These are phyloP conservation scores for Diutina pseudorugosa DNA, from an alignment of 1,139 yeast species.

Conservation along the genomic window DNA sequence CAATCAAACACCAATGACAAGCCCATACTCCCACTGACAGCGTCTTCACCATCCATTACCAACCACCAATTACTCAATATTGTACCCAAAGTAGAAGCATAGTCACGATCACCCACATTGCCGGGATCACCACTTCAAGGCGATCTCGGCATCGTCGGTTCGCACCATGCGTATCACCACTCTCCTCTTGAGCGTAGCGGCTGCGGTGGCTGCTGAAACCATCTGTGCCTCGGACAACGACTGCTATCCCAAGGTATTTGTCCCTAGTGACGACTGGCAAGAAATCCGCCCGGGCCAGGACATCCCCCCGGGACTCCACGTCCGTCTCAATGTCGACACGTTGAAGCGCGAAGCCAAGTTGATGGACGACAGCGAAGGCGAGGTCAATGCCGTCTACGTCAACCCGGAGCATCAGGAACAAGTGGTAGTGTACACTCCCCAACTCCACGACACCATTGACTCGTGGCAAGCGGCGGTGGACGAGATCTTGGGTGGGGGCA, in stretches of 20 bases:
- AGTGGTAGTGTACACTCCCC: background rate
- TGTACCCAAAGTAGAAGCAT: too few relatives aligned
- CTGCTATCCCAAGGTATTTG: slow-evolving; percentile 56
- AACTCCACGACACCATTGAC: background rate
- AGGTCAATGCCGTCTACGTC: background rate
- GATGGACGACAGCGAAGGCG: slow-evolving; percentile 17
- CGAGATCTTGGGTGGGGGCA: slow-evolving; percentile 11
- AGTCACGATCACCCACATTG: too few relatives aligned
- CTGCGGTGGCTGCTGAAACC: background rate
- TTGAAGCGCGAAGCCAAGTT: slow-evolving; percentile 57
- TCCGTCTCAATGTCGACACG: slow-evolving; percentile 57
- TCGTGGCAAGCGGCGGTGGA: slow-evolving; percentile 15
- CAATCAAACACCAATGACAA: too few relatives aligned
- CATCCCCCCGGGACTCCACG: slow-evolving; percentile 70
- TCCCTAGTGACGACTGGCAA: slow-evolving; percentile 59
- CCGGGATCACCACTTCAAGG: too few relatives aligned
- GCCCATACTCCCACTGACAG: too few relatives aligned
- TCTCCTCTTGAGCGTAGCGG: background rate
- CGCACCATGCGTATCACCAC: background rate
- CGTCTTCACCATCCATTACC: too few relatives aligned
- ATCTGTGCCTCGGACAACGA: slow-evolving; percentile 13
- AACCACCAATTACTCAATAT: too few relatives aligned
- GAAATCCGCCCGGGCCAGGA: slow-evolving; percentile 52
- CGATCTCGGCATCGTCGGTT: background rate
- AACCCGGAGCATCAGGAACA: background rate